Conservation (phyloP, 371 early-diverging fungal species). For the Mortierella sp. region DNA sequence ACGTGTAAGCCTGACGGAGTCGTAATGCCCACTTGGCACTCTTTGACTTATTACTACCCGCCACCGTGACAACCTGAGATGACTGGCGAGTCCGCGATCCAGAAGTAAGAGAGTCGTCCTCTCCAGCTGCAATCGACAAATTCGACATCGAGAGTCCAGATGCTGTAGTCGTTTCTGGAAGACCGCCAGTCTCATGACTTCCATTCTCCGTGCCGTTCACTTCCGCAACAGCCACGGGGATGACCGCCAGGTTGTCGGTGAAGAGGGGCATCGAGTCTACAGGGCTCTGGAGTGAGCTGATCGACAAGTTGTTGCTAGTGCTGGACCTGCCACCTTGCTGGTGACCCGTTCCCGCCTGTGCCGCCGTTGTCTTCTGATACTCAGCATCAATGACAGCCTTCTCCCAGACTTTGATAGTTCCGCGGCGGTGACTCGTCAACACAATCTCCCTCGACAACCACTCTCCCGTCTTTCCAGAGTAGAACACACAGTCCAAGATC, state of each 20-base stretch:
- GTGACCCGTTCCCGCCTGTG: not conserved
- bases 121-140: conserved; percentile 2
- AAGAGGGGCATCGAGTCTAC: conserved; percentile 24
- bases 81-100: conserved; percentile 34
- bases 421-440: conserved; percentile 51
- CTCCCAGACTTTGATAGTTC: conserved; percentile 59
- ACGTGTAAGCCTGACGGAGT: conserved; percentile 49
- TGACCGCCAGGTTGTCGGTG: not conserved
- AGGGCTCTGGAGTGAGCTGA: conserved; percentile 37
- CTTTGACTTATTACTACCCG: not conserved
- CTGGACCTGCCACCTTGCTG: not conserved
- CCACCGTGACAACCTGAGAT: conserved; percentile 12
- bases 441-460: conserved; percentile 48
- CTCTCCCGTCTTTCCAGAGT: conserved; percentile 62
- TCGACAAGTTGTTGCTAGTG: conserved; percentile 18
- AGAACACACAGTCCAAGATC: conserved; percentile 70
- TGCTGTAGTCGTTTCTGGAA: not conserved
- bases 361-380: conserved; percentile 22
- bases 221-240: not conserved
- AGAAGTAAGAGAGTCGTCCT: conserved; percentile 12
- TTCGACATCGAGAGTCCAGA: not conserved
- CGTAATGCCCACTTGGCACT: conserved; percentile 44
- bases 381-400: conserved; percentile 47
- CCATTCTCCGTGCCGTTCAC: not conserved
- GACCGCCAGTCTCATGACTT: not conserved